Evolutionary conservation across 2,329 filamentous ascomycete genomes (phyloP), one percentile per base, ranked within the genome.

Genomic region (Arthroderma uncinatum): DNA sequence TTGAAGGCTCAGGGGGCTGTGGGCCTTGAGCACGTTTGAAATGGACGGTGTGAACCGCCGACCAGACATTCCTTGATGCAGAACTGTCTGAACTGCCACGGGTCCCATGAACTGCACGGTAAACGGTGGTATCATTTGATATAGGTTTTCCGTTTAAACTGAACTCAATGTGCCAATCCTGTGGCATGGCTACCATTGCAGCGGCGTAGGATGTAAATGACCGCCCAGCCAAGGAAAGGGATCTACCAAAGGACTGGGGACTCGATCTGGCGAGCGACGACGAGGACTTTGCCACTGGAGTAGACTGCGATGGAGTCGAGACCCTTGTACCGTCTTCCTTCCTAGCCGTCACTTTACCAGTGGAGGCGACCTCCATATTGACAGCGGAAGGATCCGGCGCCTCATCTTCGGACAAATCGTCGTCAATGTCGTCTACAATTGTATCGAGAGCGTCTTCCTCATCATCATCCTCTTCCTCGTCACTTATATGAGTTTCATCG

Each of bases 131-230:
- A 65, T 97, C 91, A 63, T 91, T 93, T 0, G 87, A 79, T 58
- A 98, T 86, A 1, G 87, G 80, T 69, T 90, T 89, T 55, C 81
- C 86, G 62, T 94, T 86, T 53, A 97, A 81, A 63, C 83, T 91
- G 72, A 98, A 98, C 67, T 97, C 89, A 60, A 98, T 90, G 66
- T 98, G 92, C 93, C 93, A 98, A 67, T 97, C 91, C 67, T 94
- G 87, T 1, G 91, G 89, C 0, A 82, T 77, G 12, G 87, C 78
- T 64, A 91, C 87, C 55, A 94, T 81, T 2, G 89, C 89, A 55
- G 88, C 87, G 23, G 90, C 86, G 70, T 96, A 95, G 0, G 90
- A 74, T 23, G 70, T 89, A 71, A 89, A 82, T 1, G 85, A 80
- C 8, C 85, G 80, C 7, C 50, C 33, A 12, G 50, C 50, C 21